Conservation (phyloP, 2,329 filamentous ascomycete species). For the Xylariaceae sp. region DNA sequence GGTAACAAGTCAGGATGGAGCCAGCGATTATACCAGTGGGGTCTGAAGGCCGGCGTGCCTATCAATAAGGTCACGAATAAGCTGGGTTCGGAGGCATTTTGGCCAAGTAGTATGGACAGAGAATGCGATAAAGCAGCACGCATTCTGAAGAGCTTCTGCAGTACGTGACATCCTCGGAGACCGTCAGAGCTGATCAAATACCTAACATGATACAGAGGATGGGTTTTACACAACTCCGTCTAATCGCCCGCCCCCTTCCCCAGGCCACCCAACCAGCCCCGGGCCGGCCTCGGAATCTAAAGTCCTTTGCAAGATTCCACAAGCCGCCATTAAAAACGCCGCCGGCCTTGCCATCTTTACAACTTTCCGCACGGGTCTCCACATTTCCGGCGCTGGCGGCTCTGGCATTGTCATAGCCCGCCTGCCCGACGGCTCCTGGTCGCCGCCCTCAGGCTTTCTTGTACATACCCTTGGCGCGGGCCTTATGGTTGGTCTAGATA, state of each 20-base stretch:
- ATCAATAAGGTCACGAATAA: slow-evolving; percentile 80
- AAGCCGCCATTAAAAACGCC: slow-evolving; percentile 59
- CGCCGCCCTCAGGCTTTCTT: slow-evolving; percentile 76
- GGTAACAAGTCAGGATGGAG: neutral
- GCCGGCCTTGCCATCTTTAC: slow-evolving; percentile 70
- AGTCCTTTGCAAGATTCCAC: slow-evolving; percentile 51
- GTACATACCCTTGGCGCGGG: slow-evolving; percentile 76
- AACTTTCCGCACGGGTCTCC: slow-evolving; percentile 62
- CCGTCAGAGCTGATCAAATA: slow-evolving; percentile 1
- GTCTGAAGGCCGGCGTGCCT: slow-evolving; percentile 56
- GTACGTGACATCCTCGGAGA: slow-evolving; percentile 39
- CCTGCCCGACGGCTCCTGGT: slow-evolving; percentile 65
- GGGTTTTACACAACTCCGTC: slow-evolving; percentile 43
- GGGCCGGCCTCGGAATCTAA: slow-evolving; percentile 33
- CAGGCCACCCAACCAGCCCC: slow-evolving; percentile 20
- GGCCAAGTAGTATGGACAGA: slow-evolving; percentile 80
- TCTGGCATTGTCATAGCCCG: slow-evolving; percentile 62
- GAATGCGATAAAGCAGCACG: slow-evolving; percentile 88
- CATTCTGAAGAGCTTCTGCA: slow-evolving; percentile 82
- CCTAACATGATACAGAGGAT: slow-evolving; percentile 38
- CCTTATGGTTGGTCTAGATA: slow-evolving; percentile 77
- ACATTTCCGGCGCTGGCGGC: slow-evolving; percentile 62
- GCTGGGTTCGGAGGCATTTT: slow-evolving; percentile 78
- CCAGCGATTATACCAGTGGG: slow-evolving; percentile 18
- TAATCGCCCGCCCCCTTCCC: slow-evolving; percentile 18